These are phyloP conservation scores for Pycnococcus provasolii DNA, from an alignment of 139 green algal species.

Conservation along the genomic window DNA sequence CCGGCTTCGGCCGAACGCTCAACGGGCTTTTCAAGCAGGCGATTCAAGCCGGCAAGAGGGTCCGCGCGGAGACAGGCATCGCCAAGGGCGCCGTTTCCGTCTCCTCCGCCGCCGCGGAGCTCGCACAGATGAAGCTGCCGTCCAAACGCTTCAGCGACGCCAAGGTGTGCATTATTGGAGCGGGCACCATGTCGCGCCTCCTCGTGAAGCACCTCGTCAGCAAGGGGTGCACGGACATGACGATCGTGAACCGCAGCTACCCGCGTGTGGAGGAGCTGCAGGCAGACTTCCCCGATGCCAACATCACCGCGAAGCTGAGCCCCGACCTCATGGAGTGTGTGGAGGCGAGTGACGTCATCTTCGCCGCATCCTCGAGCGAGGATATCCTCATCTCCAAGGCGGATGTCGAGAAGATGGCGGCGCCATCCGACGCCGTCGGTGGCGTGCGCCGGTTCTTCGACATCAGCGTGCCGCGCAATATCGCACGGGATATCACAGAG, in stretches of 20 bases:
- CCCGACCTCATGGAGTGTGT: slow-evolving; percentile 72
- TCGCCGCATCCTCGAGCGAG: slow-evolving; percentile 61
- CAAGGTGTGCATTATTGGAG: slow-evolving; percentile 87
- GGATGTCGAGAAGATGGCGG: slow-evolving; percentile 39
- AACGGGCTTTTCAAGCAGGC: slow-evolving; percentile 96
- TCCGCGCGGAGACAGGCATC: slow-evolving; percentile 90
- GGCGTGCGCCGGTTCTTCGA: slow-evolving; percentile 89
- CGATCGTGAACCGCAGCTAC: slow-evolving; percentile 81
- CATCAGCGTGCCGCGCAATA: slow-evolving; percentile 95
- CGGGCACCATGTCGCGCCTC: slow-evolving; percentile 93
- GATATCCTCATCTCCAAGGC: slow-evolving; percentile 36
- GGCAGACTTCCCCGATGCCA: slow-evolving; percentile 89
- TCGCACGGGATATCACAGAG: slow-evolving; percentile 66
- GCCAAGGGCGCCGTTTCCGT: slow-evolving; percentile 85
- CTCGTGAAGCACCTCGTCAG: slow-evolving; percentile 94
- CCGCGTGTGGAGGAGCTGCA: slow-evolving; percentile 75
- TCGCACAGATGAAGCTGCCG: slow-evolving; percentile 93
- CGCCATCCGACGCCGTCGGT: slow-evolving; percentile 48
- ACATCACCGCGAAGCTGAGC: slow-evolving; percentile 89
- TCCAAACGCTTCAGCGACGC: slow-evolving; percentile 63
- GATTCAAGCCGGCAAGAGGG: slow-evolving; percentile 81
- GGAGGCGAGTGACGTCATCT: slow-evolving; percentile 73
- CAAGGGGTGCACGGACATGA: slow-evolving; percentile 86
- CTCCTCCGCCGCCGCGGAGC: slow-evolving; percentile 86
- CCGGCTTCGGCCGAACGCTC: slow-evolving; percentile 90